Percentiles rank a stretch among this genome's conserved stretches.
These are phyloP conservation scores for Phyllosticta citriasiana DNA, from an alignment of 2,329 filamentous ascomycete species.

Conservation along the genomic window DNA sequence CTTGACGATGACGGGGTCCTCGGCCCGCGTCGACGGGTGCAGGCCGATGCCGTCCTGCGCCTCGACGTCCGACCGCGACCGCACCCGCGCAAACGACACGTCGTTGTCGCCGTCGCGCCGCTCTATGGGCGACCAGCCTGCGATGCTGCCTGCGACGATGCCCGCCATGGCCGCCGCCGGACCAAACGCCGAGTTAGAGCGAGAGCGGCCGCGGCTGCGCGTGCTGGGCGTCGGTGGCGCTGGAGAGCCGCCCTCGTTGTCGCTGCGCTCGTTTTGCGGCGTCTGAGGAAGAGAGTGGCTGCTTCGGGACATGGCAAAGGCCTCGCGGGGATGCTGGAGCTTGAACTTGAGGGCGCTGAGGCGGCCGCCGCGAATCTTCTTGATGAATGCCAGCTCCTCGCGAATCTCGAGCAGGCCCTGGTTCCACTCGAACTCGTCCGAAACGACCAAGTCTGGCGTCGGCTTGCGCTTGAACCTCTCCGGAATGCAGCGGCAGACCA, in stretches of 20 bases:
- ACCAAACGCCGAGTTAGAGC: conserved; percentile 63
- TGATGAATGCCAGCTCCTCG: conserved; percentile 72
- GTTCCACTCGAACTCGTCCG: conserved; percentile 50
- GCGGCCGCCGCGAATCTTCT: conserved; percentile 70
- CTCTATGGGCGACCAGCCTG: conserved; percentile 65
- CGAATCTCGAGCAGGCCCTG: conserved; percentile 63
- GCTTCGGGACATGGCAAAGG: conserved; percentile 45
- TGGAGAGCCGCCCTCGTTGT: conserved; percentile 28
- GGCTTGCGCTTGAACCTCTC: conserved; percentile 32
- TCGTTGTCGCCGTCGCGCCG: conserved; percentile 30
- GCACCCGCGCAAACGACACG: conserved; percentile 28
- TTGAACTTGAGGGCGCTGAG: conserved; percentile 73
- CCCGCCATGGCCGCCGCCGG: conserved; percentile 76
- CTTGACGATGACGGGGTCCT: conserved; percentile 35
- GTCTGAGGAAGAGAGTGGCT: conserved; percentile 57
- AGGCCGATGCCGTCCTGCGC: conserved; percentile 35
- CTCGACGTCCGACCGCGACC: conserved; percentile 31
- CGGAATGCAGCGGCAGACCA: conserved; percentile 39
- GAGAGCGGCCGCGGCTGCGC: conserved; percentile 50
- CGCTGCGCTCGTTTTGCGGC: conserved; percentile 43
- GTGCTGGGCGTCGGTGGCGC: conserved; percentile 40
- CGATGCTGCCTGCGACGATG: conserved; percentile 66
- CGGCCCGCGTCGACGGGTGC: conserved; percentile 39
- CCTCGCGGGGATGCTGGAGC: conserved; percentile 52
- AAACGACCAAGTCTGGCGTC: conserved; percentile 32